Base-by-base conservation (phyloP, 345 rosid species). In the Carallia brachiata region DNA sequence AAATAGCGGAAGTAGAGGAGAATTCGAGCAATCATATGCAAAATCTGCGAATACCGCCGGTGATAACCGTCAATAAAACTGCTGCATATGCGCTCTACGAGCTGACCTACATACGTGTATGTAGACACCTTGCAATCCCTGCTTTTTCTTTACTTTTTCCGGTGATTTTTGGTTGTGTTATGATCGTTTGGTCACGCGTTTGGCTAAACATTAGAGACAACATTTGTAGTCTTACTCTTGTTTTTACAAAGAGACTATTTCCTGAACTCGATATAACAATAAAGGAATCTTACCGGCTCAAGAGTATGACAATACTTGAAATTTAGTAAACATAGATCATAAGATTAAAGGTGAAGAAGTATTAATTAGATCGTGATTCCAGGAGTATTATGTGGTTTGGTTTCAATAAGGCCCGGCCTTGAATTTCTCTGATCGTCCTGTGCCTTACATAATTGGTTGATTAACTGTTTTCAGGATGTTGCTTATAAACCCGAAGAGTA, bases 1-100 rank as follows among this genome's bases (percentile, higher is more conserved):
- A 91, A 78, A 71, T 94, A 58, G 97, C 89, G 65, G 98, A 94
- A 81, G 96, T 90, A 17, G 97, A 95, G 89, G 92, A 92, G 83
- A 95, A 92, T 68, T 85, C 96, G 6, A 82, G 89, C 32, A 81
- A 62, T 52, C 79, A 78, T 73, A 91, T 91, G 97, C 86, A 80
- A 66, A 89, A 92, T 2, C 67, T 95, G 71, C 77, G 99, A 66
- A 81, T 87, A 31, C 97, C 97, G 7, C 97, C 99, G 7, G 88
- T 85, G 30, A 66, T 95, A 7, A 88, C 97, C 2, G 76, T 95
- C 75, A 87, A 85, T 61, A 95, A 95, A 70, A 85, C 97, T 10
- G 77, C 93, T 65, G 85, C 89, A n/a, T 92, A 84, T 81, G 99
- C 93, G n/a, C 59, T 84, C 55, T 95, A 90, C 53, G 87, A 89